A percentile compares a stretch with the other conserved stretches of the same genome.
Evolutionary conservation across 306 rosid species (phyloP).

Genomic region (Trifolium dubium): DNA sequence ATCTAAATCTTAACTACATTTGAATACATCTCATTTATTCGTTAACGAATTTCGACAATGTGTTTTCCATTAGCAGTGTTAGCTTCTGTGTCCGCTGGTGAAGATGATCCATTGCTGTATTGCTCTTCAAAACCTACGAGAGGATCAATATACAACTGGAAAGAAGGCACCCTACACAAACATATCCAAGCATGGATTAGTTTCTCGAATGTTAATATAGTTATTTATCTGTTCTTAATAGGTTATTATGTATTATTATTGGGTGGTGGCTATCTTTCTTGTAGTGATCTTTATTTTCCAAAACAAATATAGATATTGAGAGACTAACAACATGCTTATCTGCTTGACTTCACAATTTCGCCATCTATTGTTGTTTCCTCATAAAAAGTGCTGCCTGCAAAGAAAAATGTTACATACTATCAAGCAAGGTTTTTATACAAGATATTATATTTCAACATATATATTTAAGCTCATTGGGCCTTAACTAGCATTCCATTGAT

Average conservation of each 20-base stretch:
- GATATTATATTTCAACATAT: background rate
- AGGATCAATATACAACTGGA: conserved; percentile 41
- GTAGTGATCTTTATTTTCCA: no score
- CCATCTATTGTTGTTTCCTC: conserved; percentile 43
- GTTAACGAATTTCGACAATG: no score
- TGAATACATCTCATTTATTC: no score
- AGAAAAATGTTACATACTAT: conserved; percentile 29
- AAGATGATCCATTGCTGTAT: conserved; percentile 49
- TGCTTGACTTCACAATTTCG: conserved; percentile 51
- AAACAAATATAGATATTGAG: no score
- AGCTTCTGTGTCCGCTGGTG: conserved; percentile 38
- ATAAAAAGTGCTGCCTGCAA: conserved; percentile 50
- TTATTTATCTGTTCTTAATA: background rate
- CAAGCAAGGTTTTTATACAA: conserved; percentile 17
- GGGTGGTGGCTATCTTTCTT: no score
- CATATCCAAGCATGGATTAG: conserved; percentile 24
- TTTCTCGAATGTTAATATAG: conserved; percentile 1
- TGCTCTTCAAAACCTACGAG: conserved; percentile 49
- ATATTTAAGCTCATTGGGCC: conserved; percentile 23
- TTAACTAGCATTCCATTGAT: no score
- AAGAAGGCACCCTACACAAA: conserved; percentile 50
- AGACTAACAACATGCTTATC: conserved; percentile 49
- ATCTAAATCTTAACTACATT: no score
- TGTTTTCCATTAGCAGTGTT: conserved; percentile 42
- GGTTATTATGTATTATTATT: background rate